Evolutionary conservation across 352 stramenopile genomes (phyloP).

Genomic region (Globisporangium paddicum): DNA sequence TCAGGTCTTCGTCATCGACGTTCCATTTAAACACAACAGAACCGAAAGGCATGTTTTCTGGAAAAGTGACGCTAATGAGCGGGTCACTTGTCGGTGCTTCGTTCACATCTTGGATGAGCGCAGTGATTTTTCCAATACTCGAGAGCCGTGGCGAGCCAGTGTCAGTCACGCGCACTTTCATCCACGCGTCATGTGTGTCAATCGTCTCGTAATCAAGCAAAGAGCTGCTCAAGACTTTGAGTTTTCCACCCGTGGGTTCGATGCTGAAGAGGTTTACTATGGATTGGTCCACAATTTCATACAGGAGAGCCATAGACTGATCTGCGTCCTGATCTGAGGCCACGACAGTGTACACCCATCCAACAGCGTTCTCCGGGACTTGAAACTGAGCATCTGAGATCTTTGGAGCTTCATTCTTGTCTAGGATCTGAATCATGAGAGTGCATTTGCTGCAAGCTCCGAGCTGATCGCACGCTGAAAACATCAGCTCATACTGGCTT

Average conservation of each 20-base stretch:
- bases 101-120: constrained; percentile 16
- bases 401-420: constrained; percentile 6
- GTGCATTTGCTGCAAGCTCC: neutral
- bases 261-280: constrained; percentile 23
- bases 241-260: neutral
- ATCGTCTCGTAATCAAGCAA: constrained; percentile 39
- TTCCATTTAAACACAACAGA: constrained; percentile 20
- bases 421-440: constrained; percentile 1
- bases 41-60: constrained; percentile 13
- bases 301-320: constrained; percentile 25
- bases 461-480: constrained; percentile 3
- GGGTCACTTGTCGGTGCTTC: constrained; percentile 15
- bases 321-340: constrained; percentile 35
- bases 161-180: constrained; percentile 52
- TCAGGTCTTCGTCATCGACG: constrained; percentile 18
- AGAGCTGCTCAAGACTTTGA: neutral
- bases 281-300: constrained; percentile 42
- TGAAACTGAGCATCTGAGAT: constrained; percentile 11
- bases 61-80: neutral
- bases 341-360: constrained; percentile 26
- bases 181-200: constrained; percentile 28
- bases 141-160: constrained; percentile 27
- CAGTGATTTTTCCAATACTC: constrained; percentile 17
- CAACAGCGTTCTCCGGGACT: constrained; percentile 31
- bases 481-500: constrained; percentile 1